These are phyloP conservation scores for Mytilinidion resinicola DNA, from an alignment of 495 filamentous ascomycete genomes.

Conservation along the genomic window DNA sequence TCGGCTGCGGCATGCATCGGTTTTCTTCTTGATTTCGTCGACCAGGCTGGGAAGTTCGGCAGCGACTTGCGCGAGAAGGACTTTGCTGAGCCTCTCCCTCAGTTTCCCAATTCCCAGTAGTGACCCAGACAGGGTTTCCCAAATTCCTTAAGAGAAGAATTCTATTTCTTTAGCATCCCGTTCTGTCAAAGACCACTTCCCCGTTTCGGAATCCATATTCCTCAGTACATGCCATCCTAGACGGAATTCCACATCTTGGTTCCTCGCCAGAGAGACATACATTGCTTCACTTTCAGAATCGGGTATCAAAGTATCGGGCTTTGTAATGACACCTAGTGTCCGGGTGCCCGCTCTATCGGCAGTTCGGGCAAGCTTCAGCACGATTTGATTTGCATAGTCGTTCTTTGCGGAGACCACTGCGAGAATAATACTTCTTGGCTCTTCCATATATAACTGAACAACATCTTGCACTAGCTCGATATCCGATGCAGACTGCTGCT, in stretches of 20 bases:
- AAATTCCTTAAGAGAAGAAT: background rate
- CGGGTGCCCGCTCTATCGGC: slow-evolving; percentile 41
- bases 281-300: slow-evolving; percentile 19
- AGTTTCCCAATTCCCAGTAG: background rate
- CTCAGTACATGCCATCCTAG: slow-evolving; percentile 3
- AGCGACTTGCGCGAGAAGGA: slow-evolving; percentile 2
- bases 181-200: background rate
- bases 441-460: background rate
- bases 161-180: background rate
- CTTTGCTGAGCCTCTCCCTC: background rate
- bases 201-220: slow-evolving; percentile 2
- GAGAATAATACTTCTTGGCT: slow-evolving; percentile 52
- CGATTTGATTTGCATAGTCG: slow-evolving; percentile 45
- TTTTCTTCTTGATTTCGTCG: slow-evolving; percentile 1
- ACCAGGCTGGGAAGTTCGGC: background rate
- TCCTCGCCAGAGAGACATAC: slow-evolving; percentile 8
- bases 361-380: slow-evolving; percentile 39
- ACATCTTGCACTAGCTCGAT: slow-evolving; percentile 1
- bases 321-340: slow-evolving; percentile 49
- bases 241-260: slow-evolving; percentile 2
- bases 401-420: slow-evolving; percentile 52
- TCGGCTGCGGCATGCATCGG: background rate
- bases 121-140: background rate
- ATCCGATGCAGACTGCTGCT: slow-evolving; percentile 5
- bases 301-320: slow-evolving; percentile 39